Conservation (phyloP, 2,329 filamentous ascomycete species). For the Trichoderma arundinaceum region DNA sequence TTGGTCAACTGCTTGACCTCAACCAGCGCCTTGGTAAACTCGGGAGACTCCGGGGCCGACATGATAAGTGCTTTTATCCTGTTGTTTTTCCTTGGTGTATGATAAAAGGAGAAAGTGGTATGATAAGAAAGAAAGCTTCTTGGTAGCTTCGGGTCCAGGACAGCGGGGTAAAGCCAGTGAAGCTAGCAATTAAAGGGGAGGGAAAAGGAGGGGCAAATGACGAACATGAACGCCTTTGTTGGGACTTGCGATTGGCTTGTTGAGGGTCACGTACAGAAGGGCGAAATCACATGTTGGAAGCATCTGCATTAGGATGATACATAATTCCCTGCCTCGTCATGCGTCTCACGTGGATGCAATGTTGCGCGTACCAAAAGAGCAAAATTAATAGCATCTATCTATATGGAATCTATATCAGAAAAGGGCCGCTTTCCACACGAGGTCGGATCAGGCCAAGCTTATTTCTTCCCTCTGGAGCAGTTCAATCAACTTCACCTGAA, state of each 20-base stretch:
- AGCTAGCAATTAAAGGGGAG: conserved; percentile 7
- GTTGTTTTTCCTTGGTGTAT: not conserved
- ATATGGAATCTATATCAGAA: not conserved
- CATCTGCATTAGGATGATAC: not conserved
- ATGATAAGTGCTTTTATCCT: conserved; percentile 43
- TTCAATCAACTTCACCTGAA: conserved; percentile 15
- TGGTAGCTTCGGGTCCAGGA: not conserved
- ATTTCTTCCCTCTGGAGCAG: not conserved
- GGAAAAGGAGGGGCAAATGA: conserved; percentile 25
- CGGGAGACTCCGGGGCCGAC: conserved; percentile 48
- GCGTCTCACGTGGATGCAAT: not conserved
- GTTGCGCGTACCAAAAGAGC: not conserved
- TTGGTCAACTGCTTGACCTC: conserved; percentile 71
- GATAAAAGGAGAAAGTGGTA: not conserved
- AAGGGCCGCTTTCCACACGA: not conserved
- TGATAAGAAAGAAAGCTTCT: conserved; percentile 8
- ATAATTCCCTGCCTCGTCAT: no score
- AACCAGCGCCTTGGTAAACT: conserved; percentile 61
- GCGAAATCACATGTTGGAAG: conserved; percentile 22
- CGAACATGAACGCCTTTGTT: conserved; percentile 22
- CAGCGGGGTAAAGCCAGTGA: conserved; percentile 23
- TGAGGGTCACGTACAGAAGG: conserved; percentile 17
- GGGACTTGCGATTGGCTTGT: conserved; percentile 28
- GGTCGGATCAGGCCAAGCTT: not conserved
- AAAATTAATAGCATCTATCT: not conserved